phyloP scores from a whole-genome alignment of 495 filamentous ascomycete genomes.

The Penicillium mononematosum region DNA sequence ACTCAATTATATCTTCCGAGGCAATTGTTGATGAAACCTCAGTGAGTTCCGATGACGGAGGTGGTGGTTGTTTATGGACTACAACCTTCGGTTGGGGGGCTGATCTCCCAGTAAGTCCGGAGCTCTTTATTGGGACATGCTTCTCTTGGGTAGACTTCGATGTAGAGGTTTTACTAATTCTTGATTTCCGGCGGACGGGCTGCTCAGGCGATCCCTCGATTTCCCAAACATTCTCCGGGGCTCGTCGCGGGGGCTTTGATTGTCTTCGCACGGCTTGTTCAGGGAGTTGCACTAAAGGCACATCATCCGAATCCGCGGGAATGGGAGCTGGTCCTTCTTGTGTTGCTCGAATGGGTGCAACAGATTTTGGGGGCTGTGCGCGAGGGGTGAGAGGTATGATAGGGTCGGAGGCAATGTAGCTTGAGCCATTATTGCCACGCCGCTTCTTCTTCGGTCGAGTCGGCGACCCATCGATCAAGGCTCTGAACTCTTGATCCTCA shows the following conservation, averaged over 20 bases:
- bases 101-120: constrained; percentile 7
- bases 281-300: constrained; percentile 14
- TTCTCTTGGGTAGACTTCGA: constrained; percentile 17
- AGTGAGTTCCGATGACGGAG: constrained; percentile 19
- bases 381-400: constrained; percentile 35
- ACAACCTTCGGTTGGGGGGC: constrained; percentile 11
- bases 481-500: constrained; percentile 46
- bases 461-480: constrained; percentile 37
- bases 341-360: constrained; percentile 9
- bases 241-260: constrained; percentile 28
- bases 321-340: constrained; percentile 10
- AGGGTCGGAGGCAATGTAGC: constrained; percentile 35
- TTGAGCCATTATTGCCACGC: constrained; percentile 38
- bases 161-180: constrained; percentile 13
- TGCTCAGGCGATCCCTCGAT: constrained; percentile 37
- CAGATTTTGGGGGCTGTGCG: constrained; percentile 20
- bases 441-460: constrained; percentile 41
- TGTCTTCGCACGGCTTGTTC: constrained; percentile 19
- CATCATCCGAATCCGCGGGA: constrained; percentile 15
- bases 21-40: constrained; percentile 14
- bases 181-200: constrained; percentile 28
- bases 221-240: constrained; percentile 39
- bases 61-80: constrained; percentile 10
- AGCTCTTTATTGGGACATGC: constrained; percentile 7
- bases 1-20: constrained; percentile 15